Percentiles rank a stretch among this genome's conserved stretches.
Evolutionary conservation across 345 rosid genomes (phyloP).

Genomic region (Acer negundo): DNA sequence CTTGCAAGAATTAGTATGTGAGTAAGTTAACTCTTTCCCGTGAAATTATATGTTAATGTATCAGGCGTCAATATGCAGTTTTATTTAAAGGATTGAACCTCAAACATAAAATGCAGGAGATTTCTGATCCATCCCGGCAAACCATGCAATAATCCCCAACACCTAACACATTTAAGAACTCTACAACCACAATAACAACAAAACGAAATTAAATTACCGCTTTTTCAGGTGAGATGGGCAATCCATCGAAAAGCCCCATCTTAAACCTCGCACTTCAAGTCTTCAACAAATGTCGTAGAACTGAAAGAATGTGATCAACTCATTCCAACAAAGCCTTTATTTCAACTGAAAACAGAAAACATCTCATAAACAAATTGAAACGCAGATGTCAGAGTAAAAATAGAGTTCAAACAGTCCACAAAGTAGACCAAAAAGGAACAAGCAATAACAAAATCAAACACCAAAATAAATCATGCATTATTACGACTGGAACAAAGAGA

Average conservation of each 20-base stretch:
- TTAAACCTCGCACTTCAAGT: constrained; percentile 24
- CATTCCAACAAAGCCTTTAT: constrained; percentile 16
- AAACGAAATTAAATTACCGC: constrained; percentile 47
- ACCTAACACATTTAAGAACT: background rate
- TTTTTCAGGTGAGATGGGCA: constrained; percentile 90
- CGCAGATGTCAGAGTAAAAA: background rate
- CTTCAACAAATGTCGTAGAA: constrained; percentile 11
- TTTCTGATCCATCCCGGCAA: background rate
- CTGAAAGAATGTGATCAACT: constrained; percentile 6
- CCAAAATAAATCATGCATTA: background rate
- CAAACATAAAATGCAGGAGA: background rate
- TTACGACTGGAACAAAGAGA: background rate
- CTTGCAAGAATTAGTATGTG: background rate
- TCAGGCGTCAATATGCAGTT: background rate
- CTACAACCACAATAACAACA: background rate
- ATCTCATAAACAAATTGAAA: background rate
- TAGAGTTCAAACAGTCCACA: background rate
- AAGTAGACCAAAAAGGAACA: background rate
- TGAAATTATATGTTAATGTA: background rate
- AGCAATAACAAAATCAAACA: background rate
- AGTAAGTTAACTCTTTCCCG: too few relatives aligned
- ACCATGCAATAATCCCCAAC: background rate
- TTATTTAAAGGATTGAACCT: background rate
- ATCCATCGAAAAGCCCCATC: constrained; percentile 87
- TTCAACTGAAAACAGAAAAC: constrained; percentile 14